Evolutionary conservation across 2,329 filamentous ascomycete genomes (phyloP).

Genomic region (Colletotrichum scovillei): DNA sequence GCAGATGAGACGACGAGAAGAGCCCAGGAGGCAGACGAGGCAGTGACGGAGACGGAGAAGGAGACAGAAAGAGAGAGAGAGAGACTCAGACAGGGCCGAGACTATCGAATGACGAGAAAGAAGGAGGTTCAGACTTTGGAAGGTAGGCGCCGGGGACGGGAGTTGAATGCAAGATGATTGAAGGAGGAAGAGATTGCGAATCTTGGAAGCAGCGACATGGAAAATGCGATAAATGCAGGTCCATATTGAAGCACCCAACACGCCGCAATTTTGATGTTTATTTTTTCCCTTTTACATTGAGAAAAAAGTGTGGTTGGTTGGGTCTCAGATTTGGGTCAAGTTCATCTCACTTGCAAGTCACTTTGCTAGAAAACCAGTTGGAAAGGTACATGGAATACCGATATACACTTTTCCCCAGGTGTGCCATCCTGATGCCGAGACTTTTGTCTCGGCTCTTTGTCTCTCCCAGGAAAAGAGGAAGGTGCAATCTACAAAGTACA

Average conservation of each 20-base stretch:
- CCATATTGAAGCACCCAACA: background rate
- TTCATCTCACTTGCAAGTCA: background rate
- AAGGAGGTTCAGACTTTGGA: background rate
- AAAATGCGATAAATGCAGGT: slow-evolving; percentile 25
- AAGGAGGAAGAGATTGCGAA: slow-evolving; percentile 35
- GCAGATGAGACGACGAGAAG: slow-evolving; percentile 1
- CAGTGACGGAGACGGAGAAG: background rate
- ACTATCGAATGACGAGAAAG: background rate
- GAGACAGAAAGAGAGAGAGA: background rate
- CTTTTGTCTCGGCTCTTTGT: background rate
- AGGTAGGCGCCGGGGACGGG: background rate
- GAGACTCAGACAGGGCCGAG: background rate
- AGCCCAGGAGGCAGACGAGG: background rate
- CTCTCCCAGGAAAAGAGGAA: background rate
- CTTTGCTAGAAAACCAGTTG: background rate
- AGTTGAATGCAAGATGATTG: slow-evolving; percentile 2
- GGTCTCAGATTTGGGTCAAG: background rate
- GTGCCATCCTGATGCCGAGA: background rate
- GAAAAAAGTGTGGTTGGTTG: background rate
- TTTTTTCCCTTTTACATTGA: background rate
- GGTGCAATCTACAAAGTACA: background rate
- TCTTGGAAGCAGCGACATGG: slow-evolving; percentile 11
- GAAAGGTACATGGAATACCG: background rate
- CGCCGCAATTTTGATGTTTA: background rate
- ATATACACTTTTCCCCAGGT: background rate